phyloP scores from a whole-genome alignment of 345 rosid genomes.

The Erodium maritimum region DNA sequence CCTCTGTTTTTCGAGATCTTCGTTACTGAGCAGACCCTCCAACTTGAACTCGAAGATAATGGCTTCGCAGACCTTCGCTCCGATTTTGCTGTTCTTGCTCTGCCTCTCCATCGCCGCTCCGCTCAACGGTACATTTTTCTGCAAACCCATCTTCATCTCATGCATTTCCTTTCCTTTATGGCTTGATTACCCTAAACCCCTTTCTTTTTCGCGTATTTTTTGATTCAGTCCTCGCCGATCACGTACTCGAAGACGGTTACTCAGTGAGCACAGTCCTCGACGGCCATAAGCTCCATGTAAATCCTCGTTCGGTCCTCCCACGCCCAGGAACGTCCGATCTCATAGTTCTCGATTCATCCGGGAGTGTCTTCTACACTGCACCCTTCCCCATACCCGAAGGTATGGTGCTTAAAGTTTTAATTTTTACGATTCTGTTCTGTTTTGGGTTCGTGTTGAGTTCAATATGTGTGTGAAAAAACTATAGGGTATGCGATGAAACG shows the following conservation, averaged over 20 bases:
- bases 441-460: not conserved
- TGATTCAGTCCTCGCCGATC: conserved; percentile 20
- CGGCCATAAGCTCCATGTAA: conserved; percentile 34
- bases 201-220: not conserved
- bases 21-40: too few species aligned
- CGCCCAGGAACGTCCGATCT: conserved; percentile 38
- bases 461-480: conserved; percentile 1
- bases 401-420: conserved; percentile 4
- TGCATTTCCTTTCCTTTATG: too few species aligned
- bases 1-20: too few species aligned
- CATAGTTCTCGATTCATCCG: conserved; percentile 33
- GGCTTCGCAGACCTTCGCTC: too few species aligned
- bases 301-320: conserved; percentile 33
- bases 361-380: conserved; percentile 36
- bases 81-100: too few species aligned
- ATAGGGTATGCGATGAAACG: conserved; percentile 34
- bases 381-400: conserved; percentile 42
- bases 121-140: too few species aligned
- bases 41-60: too few species aligned
- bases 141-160: too few species aligned
- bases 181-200: too few species aligned
- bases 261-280: conserved; percentile 42
- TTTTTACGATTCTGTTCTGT: not conserved
- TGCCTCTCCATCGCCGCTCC: too few species aligned
- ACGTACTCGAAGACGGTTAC: conserved; percentile 49